Conservation (phyloP, 73 alveolate genomes). For the Paramecium pentaurelia region DNA sequence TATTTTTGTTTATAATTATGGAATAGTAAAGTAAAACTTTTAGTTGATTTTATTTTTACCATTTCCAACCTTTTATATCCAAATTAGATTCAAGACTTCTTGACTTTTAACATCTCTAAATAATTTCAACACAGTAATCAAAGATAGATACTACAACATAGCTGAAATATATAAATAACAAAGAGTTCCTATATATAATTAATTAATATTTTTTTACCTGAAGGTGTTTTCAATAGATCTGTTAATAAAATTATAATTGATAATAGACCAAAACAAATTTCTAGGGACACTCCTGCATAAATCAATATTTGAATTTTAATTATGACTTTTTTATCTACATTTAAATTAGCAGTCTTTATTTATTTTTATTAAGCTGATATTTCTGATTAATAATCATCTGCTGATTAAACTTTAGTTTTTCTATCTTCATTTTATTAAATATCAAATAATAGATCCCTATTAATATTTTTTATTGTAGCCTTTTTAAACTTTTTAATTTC, state of each 20-base stretch:
- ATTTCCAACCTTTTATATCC: conserved; percentile 31
- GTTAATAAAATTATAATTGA: neutral
- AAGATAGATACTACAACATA: neutral
- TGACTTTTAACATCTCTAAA: conserved; percentile 36
- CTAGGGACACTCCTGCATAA: neutral
- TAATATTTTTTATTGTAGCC: neutral
- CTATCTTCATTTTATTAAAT: neutral
- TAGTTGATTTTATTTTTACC: neutral
- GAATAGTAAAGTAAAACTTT: neutral
- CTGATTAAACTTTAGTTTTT: neutral
- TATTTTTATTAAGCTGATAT: neutral
- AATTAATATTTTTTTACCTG: neutral
- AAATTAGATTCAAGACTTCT: conserved; percentile 6
- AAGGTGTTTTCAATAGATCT: neutral
- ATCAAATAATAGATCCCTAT: neutral
- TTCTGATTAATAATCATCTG: neutral
- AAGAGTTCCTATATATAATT: neutral
- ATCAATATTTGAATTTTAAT: neutral
- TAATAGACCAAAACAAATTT: neutral
- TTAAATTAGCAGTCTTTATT: neutral
- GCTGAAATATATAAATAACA: conserved; percentile 13
- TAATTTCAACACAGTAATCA: neutral
- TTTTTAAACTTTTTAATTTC: neutral
- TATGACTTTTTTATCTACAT: neutral
- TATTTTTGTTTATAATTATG: neutral